Base-by-base conservation (phyloP, 768 basidiomycete genomes). In the Psilocybe cyanescens region DNA sequence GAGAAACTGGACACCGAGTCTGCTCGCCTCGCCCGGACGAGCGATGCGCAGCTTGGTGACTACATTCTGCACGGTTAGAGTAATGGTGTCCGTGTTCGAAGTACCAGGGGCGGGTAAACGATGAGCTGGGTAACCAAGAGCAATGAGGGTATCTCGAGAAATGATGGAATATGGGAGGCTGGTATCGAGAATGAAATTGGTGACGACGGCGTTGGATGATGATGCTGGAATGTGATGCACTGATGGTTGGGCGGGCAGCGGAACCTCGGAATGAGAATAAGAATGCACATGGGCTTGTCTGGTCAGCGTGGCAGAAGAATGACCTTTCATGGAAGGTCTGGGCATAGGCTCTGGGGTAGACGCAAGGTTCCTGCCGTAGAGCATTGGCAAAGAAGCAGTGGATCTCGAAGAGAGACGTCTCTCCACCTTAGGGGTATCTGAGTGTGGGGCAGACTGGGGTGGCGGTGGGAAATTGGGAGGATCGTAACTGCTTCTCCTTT, bases 111-210 rank as follows among this genome's bases (percentile, higher is more conserved):
- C 16, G 33, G 61, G 54, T 11, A 68, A 52, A 2, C 52, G 57
- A 44, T 58, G n/a, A 4, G 54, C 9, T 3, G 67, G 62, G 58
- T 67, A 68, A 39, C 74, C 74, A 29, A 75, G 65, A 3, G 68
- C 72, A 1, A 60, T 33, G 30, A 75, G 66, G 8, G 72, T 72
- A n/a, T 70, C 70, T 28, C 69, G 63, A 17, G 72, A 70, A 33
- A 75, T 73, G 41, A 71, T 64, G 30, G 68, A 72, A 45, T 72
- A 61, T 11, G 71, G 67, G 4, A 67, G 65, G 17, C 73, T 72
- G 17, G 72, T 75, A 56, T 75, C 74, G 30, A 75, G 67, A 24
- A 75, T 65, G 55, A 75, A 74, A 50, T 75, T 75, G 8, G 68
- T 61, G 19, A 67, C 67, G 16, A 75, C 59, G 16, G 68, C 65